These are phyloP conservation scores for Butyriboletus appendiculatus DNA, from an alignment of 1,284 basidiomycete genomes.

Conservation along the genomic window DNA sequence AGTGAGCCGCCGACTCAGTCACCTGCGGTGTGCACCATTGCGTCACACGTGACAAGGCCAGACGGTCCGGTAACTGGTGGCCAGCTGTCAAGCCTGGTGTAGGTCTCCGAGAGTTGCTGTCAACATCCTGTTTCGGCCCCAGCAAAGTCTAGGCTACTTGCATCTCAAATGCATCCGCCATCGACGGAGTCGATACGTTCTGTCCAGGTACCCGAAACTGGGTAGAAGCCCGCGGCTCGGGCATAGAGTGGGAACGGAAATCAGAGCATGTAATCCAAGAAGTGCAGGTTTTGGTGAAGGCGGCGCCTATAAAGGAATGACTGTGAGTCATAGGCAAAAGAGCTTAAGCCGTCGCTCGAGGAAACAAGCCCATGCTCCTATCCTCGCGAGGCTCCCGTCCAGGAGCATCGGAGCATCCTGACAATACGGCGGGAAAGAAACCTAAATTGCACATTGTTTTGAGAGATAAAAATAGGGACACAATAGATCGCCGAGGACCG, in stretches of 20 bases:
- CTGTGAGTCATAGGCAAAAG: conserved; percentile 3
- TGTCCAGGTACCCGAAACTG: conserved; percentile 8
- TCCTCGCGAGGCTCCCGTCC: conserved; percentile 1
- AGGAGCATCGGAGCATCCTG: conserved; percentile 2
- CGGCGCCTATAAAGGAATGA: background rate
- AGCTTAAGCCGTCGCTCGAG: background rate
- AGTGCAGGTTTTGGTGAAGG: background rate
- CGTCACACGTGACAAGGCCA: background rate
- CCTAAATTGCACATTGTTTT: background rate
- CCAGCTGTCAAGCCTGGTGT: background rate
- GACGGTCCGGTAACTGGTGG: background rate
- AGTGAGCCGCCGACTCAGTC: conserved; percentile 2
- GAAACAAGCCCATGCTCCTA: background rate
- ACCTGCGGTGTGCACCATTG: background rate
- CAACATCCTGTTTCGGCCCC: background rate
- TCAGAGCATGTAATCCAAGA: conserved; percentile 8
- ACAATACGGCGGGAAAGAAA: background rate
- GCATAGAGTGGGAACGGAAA: conserved; percentile 20
- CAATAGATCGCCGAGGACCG: conserved; percentile 4
- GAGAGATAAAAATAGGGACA: conserved; percentile 9
- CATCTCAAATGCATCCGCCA: conserved; percentile 31
- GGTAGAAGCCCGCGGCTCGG: conserved; percentile 19
- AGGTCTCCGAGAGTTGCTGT: background rate
- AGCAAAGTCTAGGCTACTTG: background rate
- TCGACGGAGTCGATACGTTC: conserved; percentile 23